These are phyloP conservation scores for Kentomonas sorsogonicus DNA, from an alignment of 208 protist species.

Conservation along the genomic window DNA sequence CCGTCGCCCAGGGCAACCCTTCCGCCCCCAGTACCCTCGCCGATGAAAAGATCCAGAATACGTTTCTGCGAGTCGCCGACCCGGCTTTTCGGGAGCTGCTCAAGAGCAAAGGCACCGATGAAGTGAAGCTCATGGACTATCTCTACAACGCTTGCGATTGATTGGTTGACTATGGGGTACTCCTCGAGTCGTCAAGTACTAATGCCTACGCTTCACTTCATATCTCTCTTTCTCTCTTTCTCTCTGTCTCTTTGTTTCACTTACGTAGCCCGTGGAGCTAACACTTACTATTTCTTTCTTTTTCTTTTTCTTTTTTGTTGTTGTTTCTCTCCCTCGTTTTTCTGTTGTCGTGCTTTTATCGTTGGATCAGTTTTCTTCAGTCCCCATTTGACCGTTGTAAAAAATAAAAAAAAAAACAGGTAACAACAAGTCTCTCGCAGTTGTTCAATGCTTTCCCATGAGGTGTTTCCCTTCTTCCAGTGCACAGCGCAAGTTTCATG, in stretches of 20 bases:
- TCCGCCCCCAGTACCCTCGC: conserved; percentile 75
- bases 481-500: no score
- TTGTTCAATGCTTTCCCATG: no score
- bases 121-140: conserved; percentile 57
- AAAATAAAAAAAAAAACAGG: no score
- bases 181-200: not conserved
- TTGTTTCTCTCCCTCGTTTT: no score
- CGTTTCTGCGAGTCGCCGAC: conserved; percentile 84
- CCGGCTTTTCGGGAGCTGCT: conserved; percentile 34
- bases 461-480: no score
- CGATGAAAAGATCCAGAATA: conserved; percentile 81
- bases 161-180: conserved; percentile 1
- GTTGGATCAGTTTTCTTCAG: no score
- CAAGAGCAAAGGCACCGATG: conserved; percentile 22
- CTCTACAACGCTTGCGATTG: conserved; percentile 81
- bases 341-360: no score
- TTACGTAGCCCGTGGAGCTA: no score
- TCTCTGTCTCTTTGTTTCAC: not conserved
- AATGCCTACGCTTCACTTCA: not conserved
- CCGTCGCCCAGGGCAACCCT: conserved; percentile 35
- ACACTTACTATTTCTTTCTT: no score
- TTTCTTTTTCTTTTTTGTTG: no score
- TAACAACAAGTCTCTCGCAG: no score
- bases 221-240: conserved; percentile 7
- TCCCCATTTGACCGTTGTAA: no score